Evolutionary conservation across 1,139 yeast genomes (phyloP), one percentile per base, ranked within the genome.

Genomic region (Geotrichum cucujoidarum): DNA sequence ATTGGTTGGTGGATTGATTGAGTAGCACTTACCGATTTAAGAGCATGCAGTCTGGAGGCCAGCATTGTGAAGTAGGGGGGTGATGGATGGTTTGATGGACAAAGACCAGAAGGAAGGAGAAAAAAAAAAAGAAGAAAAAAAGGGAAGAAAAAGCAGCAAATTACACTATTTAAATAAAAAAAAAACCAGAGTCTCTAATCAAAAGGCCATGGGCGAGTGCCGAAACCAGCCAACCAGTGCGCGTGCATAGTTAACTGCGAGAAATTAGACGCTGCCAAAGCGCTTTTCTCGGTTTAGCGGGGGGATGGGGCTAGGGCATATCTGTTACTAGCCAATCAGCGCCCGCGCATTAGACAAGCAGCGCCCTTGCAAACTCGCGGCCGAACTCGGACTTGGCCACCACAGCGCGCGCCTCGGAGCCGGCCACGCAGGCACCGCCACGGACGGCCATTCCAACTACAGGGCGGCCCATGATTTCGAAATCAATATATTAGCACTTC

Each of bases 21-120:
- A 24, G 10, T 6, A 10, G 27, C 8, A 33, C 52, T 30, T 45
- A 48, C 46, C 37, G 40, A 27, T 43, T 35, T 47, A 32, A 25
- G 47, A 27, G 50, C 35, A 27, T 44, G 47, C 33, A 27, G 34
- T 34, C 33, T 25, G 21, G 43, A 37, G 31, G 45, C 27, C 39
- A 29, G 32, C 33, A 20, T 35, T 33, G 16, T 45, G 48, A 17
- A 31, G n/a, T 20, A n/a, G n/a, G n/a, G n/a, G 32, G 11, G 13
- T 10, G 24, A 16, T 37, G 38, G n/a, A 40, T 10, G 25, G 36
- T 33, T 31, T 11, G 14, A 16, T 17, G 35, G 33, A 37, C 38
- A 43, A 45, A n/a, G 27, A 35, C 43, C 34, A 46, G 36, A 21
- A 22, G 24, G 29, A 29, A 30, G 14, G 20, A 37, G 18, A 29